Evolutionary conservation across 2,329 filamentous ascomycete species (phyloP).

Genomic region (Aspergillus piperis): DNA sequence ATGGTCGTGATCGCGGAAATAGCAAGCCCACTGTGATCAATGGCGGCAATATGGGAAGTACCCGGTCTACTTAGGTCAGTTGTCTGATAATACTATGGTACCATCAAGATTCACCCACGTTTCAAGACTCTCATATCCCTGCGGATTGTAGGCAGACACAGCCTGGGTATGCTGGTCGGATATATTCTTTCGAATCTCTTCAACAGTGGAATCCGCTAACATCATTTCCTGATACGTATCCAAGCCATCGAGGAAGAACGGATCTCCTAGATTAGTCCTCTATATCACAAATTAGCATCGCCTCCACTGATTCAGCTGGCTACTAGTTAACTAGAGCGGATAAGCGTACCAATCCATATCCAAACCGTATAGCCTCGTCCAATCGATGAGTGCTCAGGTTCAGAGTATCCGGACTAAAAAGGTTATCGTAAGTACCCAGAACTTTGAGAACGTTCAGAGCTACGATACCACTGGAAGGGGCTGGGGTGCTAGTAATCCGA

Average conservation of each 20-base stretch:
- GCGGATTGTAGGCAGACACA: constrained; percentile 72
- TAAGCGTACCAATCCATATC: constrained; percentile 63
- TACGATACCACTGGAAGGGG: constrained; percentile 77
- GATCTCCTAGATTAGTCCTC: constrained; percentile 79
- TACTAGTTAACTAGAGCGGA: not conserved
- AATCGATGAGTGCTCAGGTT: constrained; percentile 79
- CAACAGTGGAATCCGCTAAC: constrained; percentile 62
- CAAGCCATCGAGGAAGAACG: constrained; percentile 68
- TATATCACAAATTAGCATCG: constrained; percentile 37
- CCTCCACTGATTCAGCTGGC: not conserved
- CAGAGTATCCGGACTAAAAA: constrained; percentile 58
- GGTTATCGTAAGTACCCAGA: constrained; percentile 71
- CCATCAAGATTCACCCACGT: constrained; percentile 44
- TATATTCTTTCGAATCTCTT: constrained; percentile 66
- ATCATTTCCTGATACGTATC: constrained; percentile 66
- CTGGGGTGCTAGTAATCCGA: constrained; percentile 64
- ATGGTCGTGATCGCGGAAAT: constrained; percentile 83
- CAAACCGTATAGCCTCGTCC: constrained; percentile 86
- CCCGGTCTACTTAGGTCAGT: constrained; percentile 41
- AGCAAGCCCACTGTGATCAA: constrained; percentile 72
- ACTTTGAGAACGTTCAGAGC: constrained; percentile 77
- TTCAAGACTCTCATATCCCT: constrained; percentile 64
- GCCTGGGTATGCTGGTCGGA: constrained; percentile 71
- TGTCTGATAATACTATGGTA: not conserved
- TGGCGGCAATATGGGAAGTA: constrained; percentile 60